Conservation (phyloP, 176 grass and related monocot species). For the Carex pumila region DNA sequence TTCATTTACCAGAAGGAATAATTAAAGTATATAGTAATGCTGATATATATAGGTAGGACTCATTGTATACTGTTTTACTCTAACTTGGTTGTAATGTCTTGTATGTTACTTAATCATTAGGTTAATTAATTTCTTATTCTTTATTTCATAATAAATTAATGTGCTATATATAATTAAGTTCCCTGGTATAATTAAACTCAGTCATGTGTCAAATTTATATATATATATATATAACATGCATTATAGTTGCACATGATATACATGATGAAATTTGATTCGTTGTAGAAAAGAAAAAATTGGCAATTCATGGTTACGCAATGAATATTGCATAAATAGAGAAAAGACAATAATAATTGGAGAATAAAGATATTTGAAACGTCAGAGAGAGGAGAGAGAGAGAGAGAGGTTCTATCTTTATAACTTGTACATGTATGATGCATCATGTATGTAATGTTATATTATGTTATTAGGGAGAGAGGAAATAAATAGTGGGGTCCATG, state of each 20-base stretch:
- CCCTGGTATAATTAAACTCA: neutral
- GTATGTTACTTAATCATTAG: neutral
- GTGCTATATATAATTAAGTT: neutral
- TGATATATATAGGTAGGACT: conserved; percentile 5
- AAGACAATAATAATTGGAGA: conserved; percentile 11
- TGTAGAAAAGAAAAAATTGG: conserved; percentile 1
- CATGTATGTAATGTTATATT: neutral
- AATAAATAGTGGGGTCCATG: conserved; percentile 24
- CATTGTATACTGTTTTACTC: neutral
- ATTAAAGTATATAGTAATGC: neutral
- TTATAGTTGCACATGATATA: neutral
- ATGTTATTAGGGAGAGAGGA: neutral
- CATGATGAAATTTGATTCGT: neutral
- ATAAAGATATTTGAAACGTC: conserved; percentile 10
- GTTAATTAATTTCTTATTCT: neutral
- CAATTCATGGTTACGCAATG: neutral
- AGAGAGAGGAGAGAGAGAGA: neutral
- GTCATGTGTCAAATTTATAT: neutral
- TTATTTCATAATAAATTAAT: neutral
- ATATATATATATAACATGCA: neutral
- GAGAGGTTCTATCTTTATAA: neutral
- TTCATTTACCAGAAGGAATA: neutral
- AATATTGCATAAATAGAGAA: conserved; percentile 15
- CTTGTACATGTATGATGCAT: neutral
- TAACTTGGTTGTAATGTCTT: conserved; percentile 1